Base-by-base conservation (phyloP, 2,329 filamentous ascomycete genomes). In the Penicillium sp. region DNA sequence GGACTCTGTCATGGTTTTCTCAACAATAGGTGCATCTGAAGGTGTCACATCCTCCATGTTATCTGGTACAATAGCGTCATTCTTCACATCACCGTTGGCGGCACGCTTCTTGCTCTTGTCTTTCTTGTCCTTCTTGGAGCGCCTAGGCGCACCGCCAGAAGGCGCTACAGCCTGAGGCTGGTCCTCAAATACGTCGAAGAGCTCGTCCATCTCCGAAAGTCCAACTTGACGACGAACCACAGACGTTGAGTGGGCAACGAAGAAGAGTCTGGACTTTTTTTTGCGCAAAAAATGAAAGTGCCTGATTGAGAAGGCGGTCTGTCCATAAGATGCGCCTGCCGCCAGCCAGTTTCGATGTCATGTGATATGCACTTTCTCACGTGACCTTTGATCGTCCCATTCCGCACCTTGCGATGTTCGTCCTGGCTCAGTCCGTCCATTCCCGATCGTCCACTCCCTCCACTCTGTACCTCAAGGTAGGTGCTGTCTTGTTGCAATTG, bases 41-140 rank as follows among this genome's bases (percentile, higher is more conserved):
- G 70, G 63, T 37, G 61, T 55, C 24, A 58, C 62, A 56, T 72
- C 69, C 55, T 72, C 72, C 58, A 65, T 71, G 28, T 26, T 80
- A 76, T 79, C 78, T 38, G 64, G 55, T 45, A 68, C 63, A 53
- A 65, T 61, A 49, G 38, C 54, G 40, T 66, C 75, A 61, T 72
- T 69, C 50, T 93, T 94, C 67, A 92, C 87, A 62, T 87, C 86
- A 64, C 92, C 92, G 76, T 93, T 93, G 42, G 90, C 89, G 77
- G 92, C 91, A 78, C 93, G 87, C 85, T 97, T 97, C 81, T 93
- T 95, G 80, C 83, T 91, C 77, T 85, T 87, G 67, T 89, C 86
- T 70, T 84, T 86, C 70, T 79, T 83, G 50, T 89, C 86, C 70
- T 84, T 86, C 70, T 79, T 83, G 53, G 75, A 65, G 64, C 75